Evolutionary conservation across 2,329 filamentous ascomycete species (phyloP).

Genomic region (Alternaria panax): DNA sequence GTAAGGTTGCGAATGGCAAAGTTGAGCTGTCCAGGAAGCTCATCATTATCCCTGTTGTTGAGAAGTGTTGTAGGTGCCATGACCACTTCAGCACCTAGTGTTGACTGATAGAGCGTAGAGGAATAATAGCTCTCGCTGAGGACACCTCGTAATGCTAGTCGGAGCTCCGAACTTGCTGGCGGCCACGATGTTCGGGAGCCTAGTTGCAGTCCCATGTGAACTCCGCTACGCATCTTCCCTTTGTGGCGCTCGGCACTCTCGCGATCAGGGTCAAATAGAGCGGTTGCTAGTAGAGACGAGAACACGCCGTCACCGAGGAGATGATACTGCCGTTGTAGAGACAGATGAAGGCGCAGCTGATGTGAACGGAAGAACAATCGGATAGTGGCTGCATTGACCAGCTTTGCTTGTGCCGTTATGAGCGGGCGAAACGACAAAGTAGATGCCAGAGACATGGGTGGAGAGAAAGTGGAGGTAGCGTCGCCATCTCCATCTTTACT

Average conservation of each 20-base stretch:
- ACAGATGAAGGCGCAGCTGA: constrained; percentile 73
- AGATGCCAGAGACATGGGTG: constrained; percentile 65
- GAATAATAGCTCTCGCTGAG: constrained; percentile 74
- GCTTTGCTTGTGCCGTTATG: constrained; percentile 74
- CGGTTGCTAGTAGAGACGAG: constrained; percentile 77
- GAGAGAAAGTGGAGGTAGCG: constrained; percentile 46
- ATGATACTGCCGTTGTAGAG: constrained; percentile 79
- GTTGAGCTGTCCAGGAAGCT: constrained; percentile 56
- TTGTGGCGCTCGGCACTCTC: constrained; percentile 77
- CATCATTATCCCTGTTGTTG: constrained; percentile 37
- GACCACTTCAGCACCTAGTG: constrained; percentile 8
- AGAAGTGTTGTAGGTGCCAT: constrained; percentile 10
- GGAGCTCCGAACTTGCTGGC: constrained; percentile 90
- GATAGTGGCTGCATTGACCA: constrained; percentile 80
- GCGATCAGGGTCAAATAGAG: constrained; percentile 84
- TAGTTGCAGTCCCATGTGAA: constrained; percentile 79
- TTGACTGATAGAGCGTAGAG: constrained; percentile 42
- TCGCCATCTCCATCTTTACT: not conserved
- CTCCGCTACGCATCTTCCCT: constrained; percentile 70
- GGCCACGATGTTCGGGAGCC: constrained; percentile 88
- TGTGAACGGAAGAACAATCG: constrained; percentile 78
- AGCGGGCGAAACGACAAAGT: constrained; percentile 79
- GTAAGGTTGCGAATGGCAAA: constrained; percentile 81
- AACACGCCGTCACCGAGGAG: constrained; percentile 87
- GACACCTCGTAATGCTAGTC: constrained; percentile 85